Percentiles rank a stretch among this genome's conserved stretches.
phyloP scores from a whole-genome alignment of 176 grass and related monocot genomes.

The Otatea glauca region DNA sequence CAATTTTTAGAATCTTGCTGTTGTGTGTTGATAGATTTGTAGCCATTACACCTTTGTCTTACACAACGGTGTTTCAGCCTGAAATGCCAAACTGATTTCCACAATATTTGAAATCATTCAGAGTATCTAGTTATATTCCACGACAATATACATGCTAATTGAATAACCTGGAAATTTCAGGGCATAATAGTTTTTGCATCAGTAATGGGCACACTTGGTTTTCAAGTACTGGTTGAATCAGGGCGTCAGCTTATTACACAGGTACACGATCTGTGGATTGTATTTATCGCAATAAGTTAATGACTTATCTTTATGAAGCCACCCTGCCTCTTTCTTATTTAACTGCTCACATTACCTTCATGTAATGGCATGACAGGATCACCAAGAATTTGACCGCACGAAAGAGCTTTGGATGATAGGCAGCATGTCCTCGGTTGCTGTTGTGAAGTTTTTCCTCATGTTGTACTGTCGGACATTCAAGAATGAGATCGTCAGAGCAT shows the following conservation, averaged over 20 bases:
- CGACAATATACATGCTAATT: neutral
- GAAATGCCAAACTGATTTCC: neutral
- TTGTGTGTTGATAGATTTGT: neutral
- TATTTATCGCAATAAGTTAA: neutral
- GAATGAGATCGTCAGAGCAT: slow-evolving; percentile 87
- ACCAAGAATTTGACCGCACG: slow-evolving; percentile 49
- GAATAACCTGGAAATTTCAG: slow-evolving; percentile 41
- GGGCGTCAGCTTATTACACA: slow-evolving; percentile 74
- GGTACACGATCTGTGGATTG: slow-evolving; percentile 35
- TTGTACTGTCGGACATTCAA: slow-evolving; percentile 86
- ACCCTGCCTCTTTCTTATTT: neutral
- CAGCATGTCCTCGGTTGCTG: slow-evolving; percentile 77
- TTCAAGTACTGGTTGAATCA: slow-evolving; percentile 88
- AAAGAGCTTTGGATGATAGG: slow-evolving; percentile 86
- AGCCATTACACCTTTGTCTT: neutral
- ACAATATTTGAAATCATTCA: neutral
- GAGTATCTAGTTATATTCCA: neutral
- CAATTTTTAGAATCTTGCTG: neutral
- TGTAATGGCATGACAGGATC: slow-evolving; percentile 45
- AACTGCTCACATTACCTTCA: neutral
- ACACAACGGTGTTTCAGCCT: neutral
- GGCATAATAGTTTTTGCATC: slow-evolving; percentile 96
- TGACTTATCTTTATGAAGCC: neutral
- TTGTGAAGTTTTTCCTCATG: slow-evolving; percentile 93
- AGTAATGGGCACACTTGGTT: slow-evolving; percentile 84